A percentile compares a stretch with the other conserved stretches of the same genome.
phyloP scores from a whole-genome alignment of 768 basidiomycete genomes.

The Cantharellus anzutake region DNA sequence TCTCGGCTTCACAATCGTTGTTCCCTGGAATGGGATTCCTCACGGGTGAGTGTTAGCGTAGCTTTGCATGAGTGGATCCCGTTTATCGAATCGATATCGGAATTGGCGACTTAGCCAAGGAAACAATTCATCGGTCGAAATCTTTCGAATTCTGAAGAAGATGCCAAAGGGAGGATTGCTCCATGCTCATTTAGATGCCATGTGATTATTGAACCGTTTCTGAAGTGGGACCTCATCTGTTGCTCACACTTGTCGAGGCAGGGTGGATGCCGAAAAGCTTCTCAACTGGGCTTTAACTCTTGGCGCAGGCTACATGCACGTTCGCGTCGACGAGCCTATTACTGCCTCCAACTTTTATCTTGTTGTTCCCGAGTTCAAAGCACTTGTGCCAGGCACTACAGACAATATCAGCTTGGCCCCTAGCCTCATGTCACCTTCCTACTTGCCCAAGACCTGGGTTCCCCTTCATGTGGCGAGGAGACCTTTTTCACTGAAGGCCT shows the following conservation, averaged over 20 bases:
- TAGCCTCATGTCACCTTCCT: too few relatives aligned
- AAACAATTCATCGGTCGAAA: conserved; percentile 37
- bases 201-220: conserved; percentile 1
- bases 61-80: not conserved
- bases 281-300: conserved; percentile 29
- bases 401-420: too few relatives aligned
- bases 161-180: conserved; percentile 70
- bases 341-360: conserved; percentile 23
- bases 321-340: conserved; percentile 24
- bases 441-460: conserved; percentile 33
- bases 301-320: conserved; percentile 39
- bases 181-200: conserved; percentile 55
- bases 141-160: conserved; percentile 47
- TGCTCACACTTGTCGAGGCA: conserved; percentile 11
- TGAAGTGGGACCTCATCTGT: not conserved
- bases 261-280: conserved; percentile 34
- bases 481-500: conserved; percentile 36
- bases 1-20: conserved; percentile 12
- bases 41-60: conserved; percentile 27
- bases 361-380: conserved; percentile 29
- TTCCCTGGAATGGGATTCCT: conserved; percentile 70
- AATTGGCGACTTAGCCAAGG: conserved; percentile 23
- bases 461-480: conserved; percentile 33
- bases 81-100: not conserved
- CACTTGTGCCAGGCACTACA: conserved; percentile 24